Percentiles rank a stretch among this genome's conserved stretches.
Conservation (phyloP, 192 early-diverging fungal species). For the Backusella macrospora region DNA sequence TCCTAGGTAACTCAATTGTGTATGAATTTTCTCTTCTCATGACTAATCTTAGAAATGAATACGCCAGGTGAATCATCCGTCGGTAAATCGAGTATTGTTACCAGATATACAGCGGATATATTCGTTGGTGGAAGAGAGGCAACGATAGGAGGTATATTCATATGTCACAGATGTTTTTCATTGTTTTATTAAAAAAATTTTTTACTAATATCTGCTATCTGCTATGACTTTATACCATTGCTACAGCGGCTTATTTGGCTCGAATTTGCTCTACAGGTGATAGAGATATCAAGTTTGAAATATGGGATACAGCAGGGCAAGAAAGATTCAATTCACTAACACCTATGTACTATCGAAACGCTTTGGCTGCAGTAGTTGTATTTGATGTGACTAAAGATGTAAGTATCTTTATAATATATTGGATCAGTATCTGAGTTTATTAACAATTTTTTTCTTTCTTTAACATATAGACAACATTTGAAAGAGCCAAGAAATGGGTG, state of each 20-base stretch:
- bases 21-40: neutral
- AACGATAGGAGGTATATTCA: conserved; percentile 83
- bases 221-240: neutral
- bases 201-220: no score
- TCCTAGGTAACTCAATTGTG: conserved; percentile 63
- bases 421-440: neutral
- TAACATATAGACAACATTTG: conserved; percentile 48
- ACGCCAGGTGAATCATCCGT: conserved; percentile 87
- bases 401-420: conserved; percentile 27
- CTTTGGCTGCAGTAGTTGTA: conserved; percentile 95
- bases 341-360: conserved; percentile 98
- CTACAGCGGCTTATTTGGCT: conserved; percentile 79
- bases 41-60: neutral
- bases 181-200: no score
- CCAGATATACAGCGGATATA: conserved; percentile 94
- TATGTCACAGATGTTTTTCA: no score
- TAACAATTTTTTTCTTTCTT: neutral
- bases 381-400: conserved; percentile 91
- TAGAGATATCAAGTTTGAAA: conserved; percentile 80
- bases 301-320: conserved; percentile 97
- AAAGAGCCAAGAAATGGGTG: conserved; percentile 95
- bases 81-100: conserved; percentile 95
- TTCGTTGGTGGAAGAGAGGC: conserved; percentile 97
- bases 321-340: conserved; percentile 90
- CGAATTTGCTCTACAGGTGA: conserved; percentile 94